Evolutionary conservation across 257 asterid species (phyloP), one percentile per base, ranked within the genome.

Genomic region (Nicotiana obtusifolia): DNA sequence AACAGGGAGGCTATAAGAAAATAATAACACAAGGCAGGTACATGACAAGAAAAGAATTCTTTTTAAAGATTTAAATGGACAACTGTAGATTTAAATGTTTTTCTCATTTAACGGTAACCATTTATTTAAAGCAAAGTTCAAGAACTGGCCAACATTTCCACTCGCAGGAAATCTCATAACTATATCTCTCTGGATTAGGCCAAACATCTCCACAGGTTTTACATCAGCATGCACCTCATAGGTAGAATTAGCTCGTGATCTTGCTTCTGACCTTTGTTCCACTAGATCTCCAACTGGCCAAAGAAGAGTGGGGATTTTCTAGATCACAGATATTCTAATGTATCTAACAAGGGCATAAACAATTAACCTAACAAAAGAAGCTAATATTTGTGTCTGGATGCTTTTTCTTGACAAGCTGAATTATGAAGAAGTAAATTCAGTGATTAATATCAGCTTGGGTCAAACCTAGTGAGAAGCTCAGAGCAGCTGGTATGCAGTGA

Each of bases 401-500:
- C 17, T 71, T 44, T 41, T 71, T 22, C 35, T 71, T 24, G 60
- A 22, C 22, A 73, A 73, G 61, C 61, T 73, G 61, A 73, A 73
- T 47, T 47, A 24, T 73, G 35, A n/a, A 68, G 61, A 73, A 73
- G 26, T 20, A 22, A 19, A 73, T 44, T 73, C 61, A 47, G 41
- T 20, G 47, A 49, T 65, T 52, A 77, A 41, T 22, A 83, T 44
- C 78, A 71, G 78, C 10, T 20, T 10, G 80, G 4, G 81, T 81
- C 85, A 88, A 60, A 92, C 95, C 95, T 85, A 31, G 82, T 52
- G 59, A 64, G 88, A 75, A 85, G 80, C 82, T 82, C 87, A 67
- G 88, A 79, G 83, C 69, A 57, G 71, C 67, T 80, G 41, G 85
- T 80, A 79, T 95, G 97, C 91, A 95, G 84, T 35, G 97, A 91